Evolutionary conservation across 805 yeast genomes (phyloP).

Genomic region (Saturnispora zaruensis): DNA sequence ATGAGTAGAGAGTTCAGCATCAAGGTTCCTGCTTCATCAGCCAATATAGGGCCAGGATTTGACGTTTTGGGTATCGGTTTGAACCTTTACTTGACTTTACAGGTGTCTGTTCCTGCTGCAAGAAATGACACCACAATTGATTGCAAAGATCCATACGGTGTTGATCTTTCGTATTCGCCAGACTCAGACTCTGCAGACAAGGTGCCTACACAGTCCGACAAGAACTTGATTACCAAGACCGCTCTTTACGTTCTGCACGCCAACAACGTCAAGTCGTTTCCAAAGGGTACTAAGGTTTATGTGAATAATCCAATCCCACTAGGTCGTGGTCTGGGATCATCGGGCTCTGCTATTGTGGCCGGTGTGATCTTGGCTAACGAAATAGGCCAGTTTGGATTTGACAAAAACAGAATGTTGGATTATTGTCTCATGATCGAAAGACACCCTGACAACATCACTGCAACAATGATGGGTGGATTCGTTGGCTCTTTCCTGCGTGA

Average conservation of each 20-base stretch:
- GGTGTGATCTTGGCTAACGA: conserved; percentile 89
- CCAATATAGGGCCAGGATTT: conserved; percentile 97
- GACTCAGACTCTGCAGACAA: conserved; percentile 34
- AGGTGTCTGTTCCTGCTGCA: conserved; percentile 46
- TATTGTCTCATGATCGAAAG: conserved; percentile 95
- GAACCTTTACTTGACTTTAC: conserved; percentile 60
- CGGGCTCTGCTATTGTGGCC: conserved; percentile 97
- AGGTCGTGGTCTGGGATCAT: conserved; percentile 95
- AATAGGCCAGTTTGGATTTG: conserved; percentile 62
- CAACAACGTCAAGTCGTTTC: conserved; percentile 67
- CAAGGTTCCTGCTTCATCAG: conserved; percentile 92
- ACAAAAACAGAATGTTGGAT: conserved; percentile 80
- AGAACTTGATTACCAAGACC: conserved; percentile 82
- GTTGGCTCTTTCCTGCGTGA: conserved; percentile 91
- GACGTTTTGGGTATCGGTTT: conserved; percentile 94
- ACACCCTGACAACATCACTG: conserved; percentile 97
- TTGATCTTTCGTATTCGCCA: conserved; percentile 55
- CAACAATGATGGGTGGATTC: conserved; percentile 98
- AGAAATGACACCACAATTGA: conserved; percentile 35
- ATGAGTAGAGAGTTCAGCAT: conserved; percentile 49
- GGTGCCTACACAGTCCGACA: conserved; percentile 72
- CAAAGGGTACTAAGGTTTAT: conserved; percentile 70
- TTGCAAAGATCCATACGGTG: conserved; percentile 56
- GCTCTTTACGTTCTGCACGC: conserved; percentile 88
- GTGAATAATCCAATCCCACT: conserved; percentile 89